These are phyloP conservation scores for Kockiozyma suomiensis DNA, from an alignment of 805 yeast genomes.

Conservation along the genomic window DNA sequence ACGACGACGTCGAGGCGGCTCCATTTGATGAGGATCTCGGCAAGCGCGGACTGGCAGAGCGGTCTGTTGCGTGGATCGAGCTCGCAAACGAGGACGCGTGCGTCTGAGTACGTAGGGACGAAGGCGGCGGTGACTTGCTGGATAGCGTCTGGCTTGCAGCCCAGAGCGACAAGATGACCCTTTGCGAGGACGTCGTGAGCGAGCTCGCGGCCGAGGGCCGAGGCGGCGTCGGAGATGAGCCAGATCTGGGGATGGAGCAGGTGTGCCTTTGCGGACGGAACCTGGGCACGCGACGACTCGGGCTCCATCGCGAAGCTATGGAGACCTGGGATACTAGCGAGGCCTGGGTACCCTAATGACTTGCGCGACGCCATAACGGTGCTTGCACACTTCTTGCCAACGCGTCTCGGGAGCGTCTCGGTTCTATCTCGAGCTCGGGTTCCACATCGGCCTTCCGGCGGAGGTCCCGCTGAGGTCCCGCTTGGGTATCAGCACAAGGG, in stretches of 20 bases:
- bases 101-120: conserved; percentile 11
- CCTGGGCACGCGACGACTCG: not conserved
- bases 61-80: conserved; percentile 35
- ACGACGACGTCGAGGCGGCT: conserved; percentile 31
- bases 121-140: conserved; percentile 10
- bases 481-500: not conserved
- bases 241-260: conserved; percentile 25
- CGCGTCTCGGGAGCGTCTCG: conserved; percentile 10
- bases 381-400: not conserved
- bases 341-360: conserved; percentile 1
- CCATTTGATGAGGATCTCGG: conserved; percentile 28
- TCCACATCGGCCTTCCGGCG: conserved; percentile 1
- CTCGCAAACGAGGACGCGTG: conserved; percentile 27
- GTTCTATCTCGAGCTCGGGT: not conserved
- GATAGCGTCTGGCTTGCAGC: conserved; percentile 8
- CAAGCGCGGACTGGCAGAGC: conserved; percentile 35
- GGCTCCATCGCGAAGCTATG: conserved; percentile 17
- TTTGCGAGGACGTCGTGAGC: conserved; percentile 26
- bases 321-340: conserved; percentile 12
- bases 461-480: not conserved
- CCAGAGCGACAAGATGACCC: conserved; percentile 33
- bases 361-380: not conserved
- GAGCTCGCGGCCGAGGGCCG: conserved; percentile 29
- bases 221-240: conserved; percentile 33
- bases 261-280: not conserved